Base-by-base conservation (phyloP, 2,329 filamentous ascomycete genomes). In the Thielaviopsis euricoi region DNA sequence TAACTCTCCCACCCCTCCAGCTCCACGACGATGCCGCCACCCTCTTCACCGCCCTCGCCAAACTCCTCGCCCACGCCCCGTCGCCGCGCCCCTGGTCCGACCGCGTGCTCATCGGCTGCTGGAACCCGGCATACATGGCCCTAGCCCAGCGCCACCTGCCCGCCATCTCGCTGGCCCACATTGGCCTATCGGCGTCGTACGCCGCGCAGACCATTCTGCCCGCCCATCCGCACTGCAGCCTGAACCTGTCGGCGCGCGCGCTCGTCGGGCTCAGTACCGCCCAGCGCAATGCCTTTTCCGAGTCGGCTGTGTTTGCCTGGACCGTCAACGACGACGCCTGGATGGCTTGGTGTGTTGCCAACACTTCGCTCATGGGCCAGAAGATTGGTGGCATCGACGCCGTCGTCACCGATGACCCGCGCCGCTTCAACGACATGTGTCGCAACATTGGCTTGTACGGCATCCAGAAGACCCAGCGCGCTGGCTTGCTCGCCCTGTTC, bases 371-470 rank as follows among this genome's bases (percentile, higher is more conserved):
- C 53, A 52, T 61, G 15, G 58, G 55, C 4, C 58, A 60, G 23
- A 51, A 49, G 15, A 15, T 60, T 19, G 60, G 64, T 19, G 61
- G 58, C 12, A 70, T 95, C 1, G 87, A 95, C 64, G 90, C 87
- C 0, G 85, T 95, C 4, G 83, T 95, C 56, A 95, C 89, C 0
- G 90, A 96, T 66, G 83, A 95, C 63, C 87, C 87, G 1, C 78
- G 78, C 66, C 69, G 78, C 62, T 91, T 83, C 65, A 66, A 82
- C 23, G 77, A 84, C 51, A 76, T 88, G 1, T 81, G 79, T 61
- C 65, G 50, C 67, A 62, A 55, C 29, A 29, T 10, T 46, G 26
- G 58, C 53, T 52, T 37, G 55, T 55, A 57, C 25, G 40, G 23
- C 25, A 33, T 33, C 7, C 52, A 51, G 21, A 17, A 58, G 29